phyloP scores from a whole-genome alignment of 129 eudicot genomes.

The Erigeron canadensis region DNA sequence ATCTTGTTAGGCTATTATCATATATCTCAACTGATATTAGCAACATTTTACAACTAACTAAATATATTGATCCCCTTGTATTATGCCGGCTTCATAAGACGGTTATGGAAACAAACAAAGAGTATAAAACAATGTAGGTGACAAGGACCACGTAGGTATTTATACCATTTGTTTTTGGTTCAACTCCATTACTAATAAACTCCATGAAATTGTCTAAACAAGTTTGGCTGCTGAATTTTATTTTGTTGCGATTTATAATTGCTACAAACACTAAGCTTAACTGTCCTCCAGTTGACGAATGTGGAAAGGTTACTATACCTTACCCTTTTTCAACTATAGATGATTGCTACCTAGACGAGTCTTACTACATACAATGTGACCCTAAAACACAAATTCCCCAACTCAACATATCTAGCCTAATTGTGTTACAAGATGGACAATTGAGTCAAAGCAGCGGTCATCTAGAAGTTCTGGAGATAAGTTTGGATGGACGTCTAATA shows the following conservation, averaged over 20 bases:
- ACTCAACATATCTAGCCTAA: background rate
- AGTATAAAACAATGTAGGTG: too few relatives aligned
- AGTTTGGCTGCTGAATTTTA: background rate
- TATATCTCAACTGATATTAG: too few relatives aligned
- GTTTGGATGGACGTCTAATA: slow-evolving; percentile 17
- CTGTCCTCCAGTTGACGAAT: slow-evolving; percentile 14
- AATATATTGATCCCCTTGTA: too few relatives aligned
- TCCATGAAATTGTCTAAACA: slow-evolving; percentile 14
- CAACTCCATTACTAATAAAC: background rate
- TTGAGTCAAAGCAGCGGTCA: too few relatives aligned
- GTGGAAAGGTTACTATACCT: slow-evolving; percentile 29
- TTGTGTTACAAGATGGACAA: too few relatives aligned
- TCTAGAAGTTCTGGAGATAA: slow-evolving; percentile 21
- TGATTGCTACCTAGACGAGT: slow-evolving; percentile 25
- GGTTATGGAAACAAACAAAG: too few relatives aligned
- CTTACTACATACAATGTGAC: slow-evolving; percentile 29
- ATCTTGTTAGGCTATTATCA: too few relatives aligned
- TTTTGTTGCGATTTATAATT: background rate
- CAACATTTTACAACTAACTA: too few relatives aligned
- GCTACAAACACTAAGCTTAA: background rate
- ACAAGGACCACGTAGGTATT: too few relatives aligned
- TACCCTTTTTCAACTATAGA: slow-evolving; percentile 32
- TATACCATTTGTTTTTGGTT: too few relatives aligned
- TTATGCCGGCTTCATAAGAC: too few relatives aligned
- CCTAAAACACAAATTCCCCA: slow-evolving; percentile 7